Conservation (phyloP, 139 green algal genomes). For the Penium margaritaceum region DNA sequence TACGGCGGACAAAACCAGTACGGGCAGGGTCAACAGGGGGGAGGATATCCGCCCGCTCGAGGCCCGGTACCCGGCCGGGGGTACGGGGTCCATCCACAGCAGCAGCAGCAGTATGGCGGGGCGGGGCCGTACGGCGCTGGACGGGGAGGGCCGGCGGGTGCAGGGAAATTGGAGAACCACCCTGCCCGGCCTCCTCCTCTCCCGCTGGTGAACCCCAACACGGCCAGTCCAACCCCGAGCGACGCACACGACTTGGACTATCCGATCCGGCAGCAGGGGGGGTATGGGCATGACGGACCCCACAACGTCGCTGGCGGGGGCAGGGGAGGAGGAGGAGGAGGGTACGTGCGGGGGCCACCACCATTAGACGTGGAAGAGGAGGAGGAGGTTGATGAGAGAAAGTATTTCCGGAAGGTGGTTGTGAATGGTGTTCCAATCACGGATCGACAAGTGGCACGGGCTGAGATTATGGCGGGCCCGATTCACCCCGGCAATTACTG, state of each 20-base stretch:
- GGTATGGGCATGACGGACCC: not conserved
- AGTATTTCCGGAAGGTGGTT: constrained; percentile 4
- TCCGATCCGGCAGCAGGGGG: not conserved
- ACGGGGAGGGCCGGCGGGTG: not conserved
- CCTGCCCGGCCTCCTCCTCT: not conserved
- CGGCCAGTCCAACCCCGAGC: not conserved
- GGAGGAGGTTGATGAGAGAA: too few species aligned
- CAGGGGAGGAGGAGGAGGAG: not conserved
- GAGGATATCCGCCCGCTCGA: not conserved
- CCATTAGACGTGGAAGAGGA: too few species aligned
- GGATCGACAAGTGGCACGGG: constrained; percentile 5
- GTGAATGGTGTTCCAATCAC: constrained; percentile 20
- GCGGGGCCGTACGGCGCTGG: not conserved
- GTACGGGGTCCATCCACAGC: not conserved
- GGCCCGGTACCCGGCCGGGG: not conserved
- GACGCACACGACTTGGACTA: too few species aligned
- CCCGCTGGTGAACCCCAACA: not conserved
- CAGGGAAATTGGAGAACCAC: not conserved
- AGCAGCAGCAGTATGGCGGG: constrained; percentile 2
- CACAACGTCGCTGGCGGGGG: not conserved
- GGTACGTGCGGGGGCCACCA: not conserved
- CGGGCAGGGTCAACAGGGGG: too few species aligned
- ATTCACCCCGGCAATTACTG: constrained; percentile 30
- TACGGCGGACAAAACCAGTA: too few species aligned
- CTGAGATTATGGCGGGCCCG: constrained; percentile 14